Evolutionary conservation across 2,329 filamentous ascomycete species (phyloP), one percentile per base, ranked within the genome.

Genomic region (Neophaeococcomyces mojaviensis): DNA sequence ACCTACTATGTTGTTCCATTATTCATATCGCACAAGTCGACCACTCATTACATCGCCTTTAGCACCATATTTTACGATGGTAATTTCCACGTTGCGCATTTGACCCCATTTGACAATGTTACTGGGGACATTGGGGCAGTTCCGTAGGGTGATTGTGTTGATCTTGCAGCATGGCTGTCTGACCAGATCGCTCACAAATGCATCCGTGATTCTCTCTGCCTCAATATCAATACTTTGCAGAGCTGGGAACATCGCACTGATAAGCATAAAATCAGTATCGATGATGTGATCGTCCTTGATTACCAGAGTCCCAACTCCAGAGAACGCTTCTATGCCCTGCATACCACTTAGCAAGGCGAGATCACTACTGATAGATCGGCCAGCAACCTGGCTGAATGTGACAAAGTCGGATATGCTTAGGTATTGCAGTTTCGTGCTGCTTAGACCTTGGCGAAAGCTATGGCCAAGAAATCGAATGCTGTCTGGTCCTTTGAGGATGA

Each of bases 201-300:
- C 34, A 24, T 39, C 43, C 9, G 43, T 39, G 24, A 46, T 31
- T 15, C 22, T 9, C 3, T 22, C 34, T 9, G 35, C 26, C 33
- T 39, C 43, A 5, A 46, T 22, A 8, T 46, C 15, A 2, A 46
- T 26, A 6, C 22, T 18, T n/a, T n/a, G n/a, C 16, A 46, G 12
- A 16, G 35, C 19, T 13, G 43, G 43, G 18, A 44, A 44, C 6
- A 44, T 20, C 7, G 18, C 13, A 9, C 15, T 13, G 13, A 44
- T n/a, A 12, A 37, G n/a, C 5, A 20, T 13, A 5, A 28, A 34
- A 31, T 44, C 41, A 15, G 5, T 26, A 26, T 44, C 30, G 10
- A 3, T 37, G 19, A 44, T 36, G 32, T 44, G 35, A 26, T 36
- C 33, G 32, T 44, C 41, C 28, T 37, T 44, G 16, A 44, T 20